Evolutionary conservation across 2,329 filamentous ascomycete species (phyloP).

Genomic region (Elsinoe necatrix): DNA sequence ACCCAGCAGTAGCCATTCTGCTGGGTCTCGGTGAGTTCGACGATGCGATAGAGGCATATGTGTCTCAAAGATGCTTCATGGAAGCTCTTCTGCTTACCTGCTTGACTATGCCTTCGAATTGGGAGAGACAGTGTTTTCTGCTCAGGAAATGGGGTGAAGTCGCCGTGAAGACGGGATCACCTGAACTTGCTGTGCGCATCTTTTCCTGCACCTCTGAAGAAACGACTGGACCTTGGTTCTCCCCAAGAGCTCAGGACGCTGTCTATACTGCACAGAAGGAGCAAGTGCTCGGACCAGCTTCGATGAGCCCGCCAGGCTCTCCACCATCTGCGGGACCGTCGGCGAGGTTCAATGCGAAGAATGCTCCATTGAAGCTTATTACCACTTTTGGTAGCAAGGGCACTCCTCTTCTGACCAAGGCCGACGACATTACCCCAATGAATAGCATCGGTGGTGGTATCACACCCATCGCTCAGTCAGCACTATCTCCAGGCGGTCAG

Average conservation of each 20-base stretch:
- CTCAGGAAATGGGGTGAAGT: conserved; percentile 93
- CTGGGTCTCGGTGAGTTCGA: conserved; percentile 86
- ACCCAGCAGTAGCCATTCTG: conserved; percentile 86
- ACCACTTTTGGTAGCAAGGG: conserved; percentile 68
- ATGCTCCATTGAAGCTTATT: conserved; percentile 79
- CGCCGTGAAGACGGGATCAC: conserved; percentile 76
- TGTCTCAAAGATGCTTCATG: conserved; percentile 84
- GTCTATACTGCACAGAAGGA: conserved; percentile 48
- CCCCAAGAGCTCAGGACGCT: conserved; percentile 63
- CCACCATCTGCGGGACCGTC: conserved; percentile 52
- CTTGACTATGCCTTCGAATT: conserved; percentile 72
- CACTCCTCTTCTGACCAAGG: conserved; percentile 57
- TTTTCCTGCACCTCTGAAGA: conserved; percentile 87
- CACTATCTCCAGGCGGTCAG: conserved; percentile 55
- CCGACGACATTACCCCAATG: conserved; percentile 56
- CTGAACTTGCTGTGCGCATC: conserved; percentile 83
- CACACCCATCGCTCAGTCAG: conserved; percentile 70
- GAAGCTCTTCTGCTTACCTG: conserved; percentile 86
- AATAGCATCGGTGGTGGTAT: conserved; percentile 56
- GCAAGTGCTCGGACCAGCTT: conserved; percentile 27
- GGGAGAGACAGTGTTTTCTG: conserved; percentile 81
- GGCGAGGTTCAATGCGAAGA: conserved; percentile 58
- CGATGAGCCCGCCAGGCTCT: conserved; percentile 62
- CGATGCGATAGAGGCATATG: conserved; percentile 92
- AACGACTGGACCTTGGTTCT: conserved; percentile 78